Percentiles rank a stretch among this genome's conserved stretches.
Evolutionary conservation across 805 yeast genomes (phyloP).

Genomic region (Starmerella floris): DNA sequence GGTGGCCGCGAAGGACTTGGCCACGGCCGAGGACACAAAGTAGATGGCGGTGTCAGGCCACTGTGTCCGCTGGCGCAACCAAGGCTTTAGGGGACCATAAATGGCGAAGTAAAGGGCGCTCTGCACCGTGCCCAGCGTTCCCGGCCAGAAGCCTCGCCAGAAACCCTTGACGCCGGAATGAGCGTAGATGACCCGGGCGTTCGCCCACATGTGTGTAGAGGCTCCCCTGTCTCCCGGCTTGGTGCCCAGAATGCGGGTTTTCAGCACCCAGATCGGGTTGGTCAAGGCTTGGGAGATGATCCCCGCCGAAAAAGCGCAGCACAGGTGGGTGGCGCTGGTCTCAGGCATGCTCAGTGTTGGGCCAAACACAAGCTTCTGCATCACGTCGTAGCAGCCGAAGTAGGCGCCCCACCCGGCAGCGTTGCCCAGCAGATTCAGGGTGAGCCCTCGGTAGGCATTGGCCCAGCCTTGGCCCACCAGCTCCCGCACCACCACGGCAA

Average conservation of each 20-base stretch:
- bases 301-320: conserved; percentile 61
- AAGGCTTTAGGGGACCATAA: conserved; percentile 61
- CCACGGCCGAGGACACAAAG: conserved; percentile 48
- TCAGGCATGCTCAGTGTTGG: conserved; percentile 1
- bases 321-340: conserved; percentile 23
- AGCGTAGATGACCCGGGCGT: conserved; percentile 35
- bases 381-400: conserved; percentile 53
- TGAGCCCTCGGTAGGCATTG: conserved; percentile 60
- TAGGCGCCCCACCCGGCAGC: conserved; percentile 82
- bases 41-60: conserved; percentile 32
- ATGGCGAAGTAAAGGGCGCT: conserved; percentile 79
- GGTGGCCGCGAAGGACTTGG: conserved; percentile 57
- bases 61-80: conserved; percentile 3
- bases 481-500: conserved; percentile 5
- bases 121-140: conserved; percentile 72
- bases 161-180: conserved; percentile 50
- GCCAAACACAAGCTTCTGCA: conserved; percentile 13
- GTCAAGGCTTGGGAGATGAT: conserved; percentile 59
- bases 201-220: conserved; percentile 46
- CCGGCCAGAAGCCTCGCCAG: conserved; percentile 63
- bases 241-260: conserved; percentile 69
- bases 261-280: conserved; percentile 91
- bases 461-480: conserved; percentile 4
- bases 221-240: conserved; percentile 31
- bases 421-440: conserved; percentile 72